Evolutionary conservation across 768 basidiomycete species (phyloP), one percentile per base, ranked within the genome.

Genomic region (Russula olivacea): DNA sequence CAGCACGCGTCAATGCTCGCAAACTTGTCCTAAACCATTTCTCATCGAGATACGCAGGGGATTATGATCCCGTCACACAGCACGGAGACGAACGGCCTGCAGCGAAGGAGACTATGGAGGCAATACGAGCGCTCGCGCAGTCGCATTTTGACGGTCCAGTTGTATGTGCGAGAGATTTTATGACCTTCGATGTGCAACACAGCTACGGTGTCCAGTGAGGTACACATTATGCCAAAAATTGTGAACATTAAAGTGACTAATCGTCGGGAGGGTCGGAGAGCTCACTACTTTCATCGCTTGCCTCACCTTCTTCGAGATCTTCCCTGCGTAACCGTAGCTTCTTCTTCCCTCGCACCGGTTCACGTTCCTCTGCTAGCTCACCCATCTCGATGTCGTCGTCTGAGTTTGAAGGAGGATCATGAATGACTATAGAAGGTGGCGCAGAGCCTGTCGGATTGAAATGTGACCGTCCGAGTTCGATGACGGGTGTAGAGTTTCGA

Each of bases 331-430:
- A 59, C 65, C 70, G 62, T 25, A 71, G 59, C 65, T 82, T 86
- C 72, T 78, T 84, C 72, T 83, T 85, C 61, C 48, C 59, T 55
- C 83, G 77, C 40, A 68, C 66, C 58, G 75, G 80, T 64, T 79
- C 83, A 3, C 83, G 82, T 58, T 83, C 82, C 70, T 93, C 91
- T 64, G 89, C 86, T 3, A 93, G 82, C 71, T 93, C 91, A n/a
- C 91, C 91, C 91, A 93, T 93, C 73, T 93, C 91, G 66, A 93
- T 91, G 65, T 93, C 90, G 66, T 89, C 81, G 32, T 73, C 74
- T 4, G 65, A 59, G 30, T 72, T 54, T 45, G 59, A 64, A 12
- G 64, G 40, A 59, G 67, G 45, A 61, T 63, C 58, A 43, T 64
- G 55, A 21, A 67, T 43, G 25, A 56, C 65, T 28, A 61, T 66